Evolutionary conservation across 2,329 filamentous ascomycete species (phyloP).

Genomic region (Colletotrichum neosansevieriae): DNA sequence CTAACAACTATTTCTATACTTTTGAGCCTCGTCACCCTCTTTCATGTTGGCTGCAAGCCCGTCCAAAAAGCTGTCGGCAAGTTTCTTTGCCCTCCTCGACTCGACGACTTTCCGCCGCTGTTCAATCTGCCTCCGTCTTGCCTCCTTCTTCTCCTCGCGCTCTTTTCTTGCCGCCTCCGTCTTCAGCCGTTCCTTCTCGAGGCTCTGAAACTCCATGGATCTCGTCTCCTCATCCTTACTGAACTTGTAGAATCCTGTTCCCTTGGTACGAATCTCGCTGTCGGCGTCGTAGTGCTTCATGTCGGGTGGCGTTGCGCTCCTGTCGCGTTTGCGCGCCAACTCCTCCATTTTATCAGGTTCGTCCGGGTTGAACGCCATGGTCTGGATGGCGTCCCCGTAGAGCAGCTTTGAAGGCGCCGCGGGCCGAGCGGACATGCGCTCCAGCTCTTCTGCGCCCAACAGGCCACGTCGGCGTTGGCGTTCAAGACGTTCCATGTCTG

Average conservation of each 20-base stretch:
- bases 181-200: slow-evolving; percentile 74
- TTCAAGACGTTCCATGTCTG: slow-evolving; percentile 74
- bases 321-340: slow-evolving; percentile 82
- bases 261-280: slow-evolving; percentile 86
- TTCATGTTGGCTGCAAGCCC: slow-evolving; percentile 54
- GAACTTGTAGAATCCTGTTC: slow-evolving; percentile 93
- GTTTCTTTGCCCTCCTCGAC: slow-evolving; percentile 70
- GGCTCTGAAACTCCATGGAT: slow-evolving; percentile 77
- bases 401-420: slow-evolving; percentile 78
- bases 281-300: slow-evolving; percentile 88
- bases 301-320: slow-evolving; percentile 82
- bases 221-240: slow-evolving; percentile 78
- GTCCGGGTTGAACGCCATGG: slow-evolving; percentile 83
- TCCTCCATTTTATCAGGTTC: slow-evolving; percentile 80
- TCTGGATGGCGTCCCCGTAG: slow-evolving; percentile 86
- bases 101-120: slow-evolving; percentile 72
- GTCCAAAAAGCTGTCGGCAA: slow-evolving; percentile 80
- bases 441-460: slow-evolving; percentile 70
- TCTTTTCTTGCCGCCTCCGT: slow-evolving; percentile 74
- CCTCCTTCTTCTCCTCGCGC: slow-evolving; percentile 68
- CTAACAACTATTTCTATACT: neutral
- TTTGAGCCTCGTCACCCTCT: neutral
- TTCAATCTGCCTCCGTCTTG: slow-evolving; percentile 73
- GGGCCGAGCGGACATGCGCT: slow-evolving; percentile 76
- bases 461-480: slow-evolving; percentile 65